phyloP scores from a whole-genome alignment of 768 basidiomycete genomes.

The Mrakia blollopis region DNA sequence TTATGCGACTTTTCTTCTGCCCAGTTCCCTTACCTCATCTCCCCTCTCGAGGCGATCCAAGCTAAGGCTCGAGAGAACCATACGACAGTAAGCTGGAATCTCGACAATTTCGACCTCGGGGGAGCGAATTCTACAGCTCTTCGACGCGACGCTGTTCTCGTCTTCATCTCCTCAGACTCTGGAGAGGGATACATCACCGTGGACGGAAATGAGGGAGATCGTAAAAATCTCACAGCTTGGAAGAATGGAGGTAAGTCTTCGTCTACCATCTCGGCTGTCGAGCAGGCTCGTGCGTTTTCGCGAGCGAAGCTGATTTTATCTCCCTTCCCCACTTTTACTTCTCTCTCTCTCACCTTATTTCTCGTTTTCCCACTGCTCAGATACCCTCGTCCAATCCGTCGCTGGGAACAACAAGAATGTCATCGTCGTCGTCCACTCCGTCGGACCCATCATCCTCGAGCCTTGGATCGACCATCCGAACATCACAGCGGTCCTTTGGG shows the following conservation, averaged over 20 bases:
- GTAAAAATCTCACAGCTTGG: slow-evolving; percentile 68
- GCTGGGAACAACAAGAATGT: slow-evolving; percentile 37
- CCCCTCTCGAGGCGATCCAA: slow-evolving; percentile 67
- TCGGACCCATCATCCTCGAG: slow-evolving; percentile 54
- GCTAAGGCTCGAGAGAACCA: slow-evolving; percentile 49
- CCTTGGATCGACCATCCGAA: slow-evolving; percentile 72
- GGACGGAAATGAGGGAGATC: slow-evolving; percentile 71
- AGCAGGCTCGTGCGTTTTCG: no score
- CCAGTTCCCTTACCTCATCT: slow-evolving; percentile 62
- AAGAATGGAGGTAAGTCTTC: slow-evolving; percentile 57
- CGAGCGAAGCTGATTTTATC: background rate
- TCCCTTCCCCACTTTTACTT: no score
- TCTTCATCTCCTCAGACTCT: slow-evolving; percentile 72
- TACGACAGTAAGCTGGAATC: background rate
- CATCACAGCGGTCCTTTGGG: slow-evolving; percentile 48
- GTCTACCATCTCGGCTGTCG: no score
- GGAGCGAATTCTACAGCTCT: slow-evolving; percentile 45
- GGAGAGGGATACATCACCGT: slow-evolving; percentile 78
- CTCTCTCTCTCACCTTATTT: no score
- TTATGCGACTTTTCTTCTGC: background rate
- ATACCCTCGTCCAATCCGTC: slow-evolving; percentile 3
- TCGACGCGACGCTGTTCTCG: slow-evolving; percentile 36
- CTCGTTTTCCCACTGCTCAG: no score
- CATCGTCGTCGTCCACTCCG: slow-evolving; percentile 70
- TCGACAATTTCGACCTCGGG: slow-evolving; percentile 59